A percentile compares a stretch with the other conserved stretches of the same genome.
These are phyloP conservation scores for Paraphaeosphaeria minitans DNA, from an alignment of 2,329 filamentous ascomycete genomes.

Conservation along the genomic window DNA sequence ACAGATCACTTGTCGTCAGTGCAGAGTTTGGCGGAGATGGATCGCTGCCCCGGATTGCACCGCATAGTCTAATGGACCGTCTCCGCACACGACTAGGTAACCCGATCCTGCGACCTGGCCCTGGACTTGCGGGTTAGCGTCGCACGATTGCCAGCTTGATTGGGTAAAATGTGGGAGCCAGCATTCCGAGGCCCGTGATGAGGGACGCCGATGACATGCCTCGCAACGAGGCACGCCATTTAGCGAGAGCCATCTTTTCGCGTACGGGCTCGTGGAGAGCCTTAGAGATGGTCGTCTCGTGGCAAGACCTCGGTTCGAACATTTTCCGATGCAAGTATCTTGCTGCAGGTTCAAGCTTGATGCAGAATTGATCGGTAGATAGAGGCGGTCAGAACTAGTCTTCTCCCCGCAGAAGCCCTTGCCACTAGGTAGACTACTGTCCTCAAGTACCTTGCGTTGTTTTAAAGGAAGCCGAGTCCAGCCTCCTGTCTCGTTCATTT, in stretches of 20 bases:
- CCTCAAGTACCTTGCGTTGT: neutral
- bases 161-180: slow-evolving; percentile 17
- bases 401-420: neutral
- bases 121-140: slow-evolving; percentile 18
- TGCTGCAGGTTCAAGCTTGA: neutral
- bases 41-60: slow-evolving; percentile 29
- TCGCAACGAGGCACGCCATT: slow-evolving; percentile 28
- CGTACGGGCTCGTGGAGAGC: neutral
- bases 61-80: slow-evolving; percentile 1
- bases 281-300: slow-evolving; percentile 16
- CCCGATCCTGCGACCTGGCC: slow-evolving; percentile 14
- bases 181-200: slow-evolving; percentile 1
- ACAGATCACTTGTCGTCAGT: slow-evolving; percentile 18
- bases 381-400: neutral
- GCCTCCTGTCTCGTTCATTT: neutral
- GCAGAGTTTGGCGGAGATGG: slow-evolving; percentile 20
- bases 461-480: slow-evolving; percentile 15
- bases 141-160: slow-evolving; percentile 10
- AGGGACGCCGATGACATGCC: slow-evolving; percentile 16
- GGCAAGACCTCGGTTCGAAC: slow-evolving; percentile 22
- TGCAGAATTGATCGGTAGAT: neutral
- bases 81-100: slow-evolving; percentile 17
- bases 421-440: neutral
- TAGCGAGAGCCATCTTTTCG: slow-evolving; percentile 15
- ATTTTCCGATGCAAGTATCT: neutral